Conservation (phyloP, 345 rosid genomes). For the Rhizophora apiculata region DNA sequence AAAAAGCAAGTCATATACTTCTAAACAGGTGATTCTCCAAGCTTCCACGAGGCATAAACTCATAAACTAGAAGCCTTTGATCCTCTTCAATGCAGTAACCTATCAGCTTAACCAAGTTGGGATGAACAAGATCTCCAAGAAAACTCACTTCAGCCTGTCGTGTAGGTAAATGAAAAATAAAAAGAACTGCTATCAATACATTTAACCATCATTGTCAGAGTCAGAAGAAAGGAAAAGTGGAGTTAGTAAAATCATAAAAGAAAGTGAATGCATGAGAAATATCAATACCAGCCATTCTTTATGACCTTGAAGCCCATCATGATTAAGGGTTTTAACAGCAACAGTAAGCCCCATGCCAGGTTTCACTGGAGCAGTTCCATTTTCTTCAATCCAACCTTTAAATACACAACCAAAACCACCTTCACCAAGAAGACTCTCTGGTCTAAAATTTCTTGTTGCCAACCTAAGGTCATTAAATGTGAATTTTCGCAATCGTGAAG, state of each 20-base stretch:
- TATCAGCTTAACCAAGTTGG: slow-evolving; percentile 83
- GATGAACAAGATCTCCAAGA: slow-evolving; percentile 92
- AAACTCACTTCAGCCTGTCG: slow-evolving; percentile 87
- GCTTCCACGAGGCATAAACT: slow-evolving; percentile 97
- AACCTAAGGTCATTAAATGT: slow-evolving; percentile 85
- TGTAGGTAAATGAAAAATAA: slow-evolving; percentile 12
- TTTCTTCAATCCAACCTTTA: slow-evolving; percentile 96
- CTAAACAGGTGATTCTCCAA: slow-evolving; percentile 96
- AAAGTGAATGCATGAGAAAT: slow-evolving; percentile 11
- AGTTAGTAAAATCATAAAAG: background rate
- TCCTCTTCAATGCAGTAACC: slow-evolving; percentile 96
- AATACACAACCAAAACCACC: slow-evolving; percentile 98
- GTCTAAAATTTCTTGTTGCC: slow-evolving; percentile 93
- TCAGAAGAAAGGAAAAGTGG: background rate
- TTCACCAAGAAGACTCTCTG: slow-evolving; percentile 96
- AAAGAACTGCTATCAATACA: slow-evolving; percentile 2
- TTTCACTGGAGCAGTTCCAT: slow-evolving; percentile 96
- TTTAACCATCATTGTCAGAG: background rate
- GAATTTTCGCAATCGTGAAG: slow-evolving; percentile 77
- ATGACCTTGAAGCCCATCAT: slow-evolving; percentile 98
- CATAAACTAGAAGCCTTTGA: slow-evolving; percentile 88
- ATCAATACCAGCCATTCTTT: slow-evolving; percentile 92
- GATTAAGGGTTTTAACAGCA: slow-evolving; percentile 95
- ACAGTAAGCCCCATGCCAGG: slow-evolving; percentile 98
- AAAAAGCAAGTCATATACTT: slow-evolving; percentile 37